These are phyloP conservation scores for Mycena amicta DNA, from an alignment of 768 basidiomycete species.

Conservation along the genomic window DNA sequence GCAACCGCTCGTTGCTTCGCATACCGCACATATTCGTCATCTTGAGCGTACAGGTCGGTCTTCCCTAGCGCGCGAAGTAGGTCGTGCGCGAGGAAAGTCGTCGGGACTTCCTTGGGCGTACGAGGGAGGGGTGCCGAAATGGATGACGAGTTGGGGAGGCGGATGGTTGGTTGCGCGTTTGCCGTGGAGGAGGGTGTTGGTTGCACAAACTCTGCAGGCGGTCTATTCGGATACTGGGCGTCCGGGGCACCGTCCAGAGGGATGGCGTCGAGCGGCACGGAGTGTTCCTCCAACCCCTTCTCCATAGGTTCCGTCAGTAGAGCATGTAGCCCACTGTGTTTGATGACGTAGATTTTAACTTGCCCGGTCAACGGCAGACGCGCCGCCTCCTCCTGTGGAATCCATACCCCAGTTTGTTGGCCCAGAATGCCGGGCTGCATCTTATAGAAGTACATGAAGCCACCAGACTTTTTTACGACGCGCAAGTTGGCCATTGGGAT, in stretches of 20 bases:
- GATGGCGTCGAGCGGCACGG: not conserved
- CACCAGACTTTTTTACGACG: not conserved
- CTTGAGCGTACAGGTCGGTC: not conserved
- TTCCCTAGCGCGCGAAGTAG: slow-evolving; percentile 18
- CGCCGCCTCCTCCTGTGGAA: not conserved
- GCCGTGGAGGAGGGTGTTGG: not conserved
- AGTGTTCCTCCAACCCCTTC: not conserved
- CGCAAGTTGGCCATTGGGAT: not conserved
- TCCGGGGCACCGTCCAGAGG: not conserved
- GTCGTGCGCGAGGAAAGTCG: slow-evolving; percentile 22
- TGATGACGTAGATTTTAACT: not conserved
- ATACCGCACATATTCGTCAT: slow-evolving; percentile 17
- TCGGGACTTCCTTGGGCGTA: slow-evolving; percentile 28
- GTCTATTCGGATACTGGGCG: slow-evolving; percentile 1
- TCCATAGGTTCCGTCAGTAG: slow-evolving; percentile 1
- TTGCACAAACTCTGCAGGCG: too few species aligned
- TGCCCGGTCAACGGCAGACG: not conserved
- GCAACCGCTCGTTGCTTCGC: slow-evolving; percentile 15
- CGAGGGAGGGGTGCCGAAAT: slow-evolving; percentile 10
- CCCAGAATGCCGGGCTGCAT: not conserved
- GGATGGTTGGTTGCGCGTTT: not conserved
- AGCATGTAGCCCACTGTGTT: not conserved
- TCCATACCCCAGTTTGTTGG: not conserved
- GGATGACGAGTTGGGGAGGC: too few species aligned
- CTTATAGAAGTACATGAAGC: not conserved